A percentile compares a stretch with the other conserved stretches of the same genome.
Conservation (phyloP, 2,329 filamentous ascomycete species). For the Beauveria medogensis region DNA sequence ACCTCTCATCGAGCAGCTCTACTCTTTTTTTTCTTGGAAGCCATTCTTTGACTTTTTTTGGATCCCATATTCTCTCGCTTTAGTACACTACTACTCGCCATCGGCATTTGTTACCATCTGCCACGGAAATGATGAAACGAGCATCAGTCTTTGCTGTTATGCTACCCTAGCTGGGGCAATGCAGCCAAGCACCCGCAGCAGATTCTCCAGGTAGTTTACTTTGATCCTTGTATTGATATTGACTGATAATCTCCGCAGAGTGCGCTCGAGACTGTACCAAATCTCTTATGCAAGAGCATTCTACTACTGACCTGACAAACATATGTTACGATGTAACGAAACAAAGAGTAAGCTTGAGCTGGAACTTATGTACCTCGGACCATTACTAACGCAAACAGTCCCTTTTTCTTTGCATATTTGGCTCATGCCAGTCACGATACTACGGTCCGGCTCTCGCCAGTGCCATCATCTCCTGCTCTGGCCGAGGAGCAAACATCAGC, state of each 20-base stretch:
- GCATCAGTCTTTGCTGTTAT: neutral
- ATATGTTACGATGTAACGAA: constrained; percentile 17
- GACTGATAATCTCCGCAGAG: constrained; percentile 4
- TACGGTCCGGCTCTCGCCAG: constrained; percentile 24
- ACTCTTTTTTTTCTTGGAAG: constrained; percentile 18
- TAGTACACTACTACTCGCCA: constrained; percentile 16
- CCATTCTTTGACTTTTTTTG: constrained; percentile 24
- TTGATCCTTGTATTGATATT: too few relatives aligned
- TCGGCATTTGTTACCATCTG: constrained; percentile 9
- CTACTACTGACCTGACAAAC: constrained; percentile 12
- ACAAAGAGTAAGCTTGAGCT: constrained; percentile 18
- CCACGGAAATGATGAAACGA: constrained; percentile 8
- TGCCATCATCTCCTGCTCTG: constrained; percentile 20
- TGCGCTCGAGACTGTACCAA: constrained; percentile 17
- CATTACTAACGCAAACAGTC: constrained; percentile 15
- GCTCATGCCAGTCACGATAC: constrained; percentile 18
- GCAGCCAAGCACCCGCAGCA: constrained; percentile 1
- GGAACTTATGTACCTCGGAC: neutral
- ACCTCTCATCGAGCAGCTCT: constrained; percentile 18
- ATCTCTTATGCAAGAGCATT: constrained; percentile 14
- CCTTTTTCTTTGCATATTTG: constrained; percentile 24
- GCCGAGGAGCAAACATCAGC: constrained; percentile 20
- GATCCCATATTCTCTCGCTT: constrained; percentile 17
- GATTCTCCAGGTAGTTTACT: neutral
- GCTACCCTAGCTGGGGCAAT: constrained; percentile 9